phyloP scores from a whole-genome alignment of 495 filamentous ascomycete genomes.

The Aspergillus biplanus region DNA sequence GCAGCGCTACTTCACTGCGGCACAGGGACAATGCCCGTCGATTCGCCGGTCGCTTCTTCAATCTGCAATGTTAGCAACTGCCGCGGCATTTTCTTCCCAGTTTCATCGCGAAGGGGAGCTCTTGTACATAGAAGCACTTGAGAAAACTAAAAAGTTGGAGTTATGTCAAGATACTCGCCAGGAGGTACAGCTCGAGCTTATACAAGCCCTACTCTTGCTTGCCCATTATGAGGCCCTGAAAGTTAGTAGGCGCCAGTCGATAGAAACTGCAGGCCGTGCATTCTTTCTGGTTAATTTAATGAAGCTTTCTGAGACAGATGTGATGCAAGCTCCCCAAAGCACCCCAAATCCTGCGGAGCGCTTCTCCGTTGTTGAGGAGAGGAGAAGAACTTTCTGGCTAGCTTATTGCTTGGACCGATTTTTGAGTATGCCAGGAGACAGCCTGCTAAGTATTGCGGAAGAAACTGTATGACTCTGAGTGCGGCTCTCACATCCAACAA shows the following conservation, averaged over 20 bases:
- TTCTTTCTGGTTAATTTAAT: no score
- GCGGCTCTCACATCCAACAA: neutral
- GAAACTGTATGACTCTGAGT: conserved; percentile 2
- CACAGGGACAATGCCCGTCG: neutral
- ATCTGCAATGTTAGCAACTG: neutral
- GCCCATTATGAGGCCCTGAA: conserved; percentile 14
- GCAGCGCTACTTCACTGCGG: neutral
- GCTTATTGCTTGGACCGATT: conserved; percentile 55
- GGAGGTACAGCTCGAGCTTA: conserved; percentile 3
- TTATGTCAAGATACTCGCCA: no score
- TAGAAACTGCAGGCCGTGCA: no score
- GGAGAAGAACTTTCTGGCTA: conserved; percentile 56
- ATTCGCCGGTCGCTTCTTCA: neutral
- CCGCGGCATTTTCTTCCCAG: neutral
- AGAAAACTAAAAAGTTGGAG: neutral
- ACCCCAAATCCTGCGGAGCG: no score
- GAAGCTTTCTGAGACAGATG: no score
- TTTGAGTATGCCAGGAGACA: conserved; percentile 43
- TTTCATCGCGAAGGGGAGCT: neutral
- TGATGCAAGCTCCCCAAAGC: no score
- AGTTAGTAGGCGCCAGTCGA: no score
- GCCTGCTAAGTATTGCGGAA: conserved; percentile 50
- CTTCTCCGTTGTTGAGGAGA: no score
- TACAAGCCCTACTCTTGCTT: conserved; percentile 6
- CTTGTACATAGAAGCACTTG: neutral